These are phyloP conservation scores for Pichia inconspicua DNA, from an alignment of 1,139 yeast genomes.

Conservation along the genomic window DNA sequence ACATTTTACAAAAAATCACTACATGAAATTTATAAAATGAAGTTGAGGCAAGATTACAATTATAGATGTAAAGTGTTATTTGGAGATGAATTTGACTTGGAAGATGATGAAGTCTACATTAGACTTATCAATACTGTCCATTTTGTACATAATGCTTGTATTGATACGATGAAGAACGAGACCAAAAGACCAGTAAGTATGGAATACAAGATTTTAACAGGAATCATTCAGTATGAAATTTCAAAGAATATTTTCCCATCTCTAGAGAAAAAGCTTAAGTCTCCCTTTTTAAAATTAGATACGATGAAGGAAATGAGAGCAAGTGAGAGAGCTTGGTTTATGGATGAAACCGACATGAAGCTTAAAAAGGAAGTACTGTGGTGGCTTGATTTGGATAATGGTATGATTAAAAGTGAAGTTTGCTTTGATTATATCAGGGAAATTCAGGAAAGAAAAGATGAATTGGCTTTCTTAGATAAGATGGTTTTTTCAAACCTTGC, in stretches of 20 bases:
- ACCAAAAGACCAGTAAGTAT: slow-evolving; percentile 7
- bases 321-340: slow-evolving; percentile 6
- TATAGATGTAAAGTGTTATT: slow-evolving; percentile 12
- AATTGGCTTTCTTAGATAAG: slow-evolving; percentile 7
- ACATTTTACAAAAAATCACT: slow-evolving; percentile 9
- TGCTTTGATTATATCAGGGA: slow-evolving; percentile 16
- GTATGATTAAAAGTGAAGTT: slow-evolving; percentile 6
- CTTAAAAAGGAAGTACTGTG: not conserved
- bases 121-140: slow-evolving; percentile 21
- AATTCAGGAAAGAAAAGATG: slow-evolving; percentile 1
- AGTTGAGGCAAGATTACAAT: slow-evolving; percentile 20
- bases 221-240: slow-evolving; percentile 18
- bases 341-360: not conserved
- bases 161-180: slow-evolving; percentile 6
- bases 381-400: slow-evolving; percentile 8
- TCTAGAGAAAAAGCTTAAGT: slow-evolving; percentile 1
- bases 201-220: slow-evolving; percentile 13
- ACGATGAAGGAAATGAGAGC: slow-evolving; percentile 10
- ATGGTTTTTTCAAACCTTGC: slow-evolving; percentile 8
- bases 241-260: slow-evolving; percentile 12
- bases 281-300: slow-evolving; percentile 4
- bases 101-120: slow-evolving; percentile 10
- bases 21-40: slow-evolving; percentile 12
- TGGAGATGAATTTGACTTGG: not conserved
- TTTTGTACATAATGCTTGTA: slow-evolving; percentile 22